Evolutionary conservation across 352 stramenopile species (phyloP).

Genomic region (Aphanomyces euteiches): DNA sequence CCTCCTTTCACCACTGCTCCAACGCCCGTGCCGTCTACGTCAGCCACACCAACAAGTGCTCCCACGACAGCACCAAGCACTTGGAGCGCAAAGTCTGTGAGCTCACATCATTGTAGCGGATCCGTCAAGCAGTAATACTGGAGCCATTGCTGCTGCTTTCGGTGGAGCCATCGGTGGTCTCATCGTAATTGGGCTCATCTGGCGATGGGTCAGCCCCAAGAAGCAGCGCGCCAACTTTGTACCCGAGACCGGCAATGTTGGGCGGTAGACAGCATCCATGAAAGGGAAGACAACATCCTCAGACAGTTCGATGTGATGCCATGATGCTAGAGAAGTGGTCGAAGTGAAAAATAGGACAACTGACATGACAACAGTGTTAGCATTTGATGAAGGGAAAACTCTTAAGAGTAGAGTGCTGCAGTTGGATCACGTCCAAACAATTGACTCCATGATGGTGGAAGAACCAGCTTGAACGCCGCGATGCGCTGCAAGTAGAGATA

Average conservation of each 20-base stretch:
- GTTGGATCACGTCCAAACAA: constrained; percentile 52
- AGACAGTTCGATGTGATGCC: too few relatives aligned
- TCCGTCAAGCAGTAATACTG: background rate
- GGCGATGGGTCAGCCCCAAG: background rate
- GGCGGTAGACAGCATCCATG: too few relatives aligned
- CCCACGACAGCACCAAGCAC: background rate
- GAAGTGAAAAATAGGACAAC: too few relatives aligned
- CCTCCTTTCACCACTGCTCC: too few relatives aligned
- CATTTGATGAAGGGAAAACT: too few relatives aligned
- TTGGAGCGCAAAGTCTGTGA: background rate
- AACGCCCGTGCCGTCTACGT: too few relatives aligned
- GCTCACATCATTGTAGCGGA: background rate
- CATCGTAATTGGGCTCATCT: background rate
- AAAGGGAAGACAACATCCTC: too few relatives aligned
- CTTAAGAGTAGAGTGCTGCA: constrained; percentile 19
- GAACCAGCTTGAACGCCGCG: constrained; percentile 41
- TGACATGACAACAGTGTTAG: too few relatives aligned
- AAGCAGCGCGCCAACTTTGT: background rate
- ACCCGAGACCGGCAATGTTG: too few relatives aligned
- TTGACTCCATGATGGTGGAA: constrained; percentile 62
- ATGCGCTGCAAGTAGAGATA: constrained; percentile 38
- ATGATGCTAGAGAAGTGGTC: too few relatives aligned
- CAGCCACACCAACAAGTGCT: too few relatives aligned
- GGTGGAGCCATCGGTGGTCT: background rate
- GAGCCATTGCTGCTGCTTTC: background rate